Evolutionary conservation across 768 basidiomycete species (phyloP), one percentile per base, ranked within the genome.

Genomic region (Boletus insuetus): DNA sequence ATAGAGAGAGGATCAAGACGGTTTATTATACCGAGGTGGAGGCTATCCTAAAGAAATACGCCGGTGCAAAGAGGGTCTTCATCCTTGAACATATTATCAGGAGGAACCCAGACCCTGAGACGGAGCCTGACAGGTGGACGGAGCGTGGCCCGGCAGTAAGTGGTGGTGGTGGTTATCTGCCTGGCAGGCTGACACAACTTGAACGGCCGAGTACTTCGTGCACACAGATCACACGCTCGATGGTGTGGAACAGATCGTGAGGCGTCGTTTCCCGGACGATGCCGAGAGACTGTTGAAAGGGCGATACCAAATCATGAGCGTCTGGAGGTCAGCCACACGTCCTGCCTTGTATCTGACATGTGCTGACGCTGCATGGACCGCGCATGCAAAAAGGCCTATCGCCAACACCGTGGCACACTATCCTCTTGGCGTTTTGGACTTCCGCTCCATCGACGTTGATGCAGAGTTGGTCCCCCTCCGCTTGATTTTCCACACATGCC

Each of bases 281-380:
- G 78, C 74, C 3, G 73, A 75, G 45, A 69, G 71, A n/a, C 65
- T 79, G 16, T 66, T 77, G 51, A 66, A 72, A 55, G 66, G 67
- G 3, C 73, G 75, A 26, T 65, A 69, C 37, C 75, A 70, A 49
- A 72, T 78, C 56, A 75, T 78, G 58, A 78, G 77, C 58, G 68
- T 77, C 47, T 78, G 76, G 77, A 73, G 77, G 54, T 65, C 19
- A 37, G 55, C 6, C 12, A 13, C 8, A 12, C 3, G 2, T 41
- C 19, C 8, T 4, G n/a, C 3, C n/a, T 14, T 6, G 26, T 29
- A 11, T 35, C 32, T 2, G 9, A 0, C 17, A 11, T 10, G 35
- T 12, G 13, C 26, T 22, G 17, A 46, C 45, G 32, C 22, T 22
- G 22, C 22, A 22, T 22, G 22, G 22, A 3, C 22, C 22, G 29